phyloP scores from a whole-genome alignment of 2,329 filamentous ascomycete species.

The Penicillium sp. region DNA sequence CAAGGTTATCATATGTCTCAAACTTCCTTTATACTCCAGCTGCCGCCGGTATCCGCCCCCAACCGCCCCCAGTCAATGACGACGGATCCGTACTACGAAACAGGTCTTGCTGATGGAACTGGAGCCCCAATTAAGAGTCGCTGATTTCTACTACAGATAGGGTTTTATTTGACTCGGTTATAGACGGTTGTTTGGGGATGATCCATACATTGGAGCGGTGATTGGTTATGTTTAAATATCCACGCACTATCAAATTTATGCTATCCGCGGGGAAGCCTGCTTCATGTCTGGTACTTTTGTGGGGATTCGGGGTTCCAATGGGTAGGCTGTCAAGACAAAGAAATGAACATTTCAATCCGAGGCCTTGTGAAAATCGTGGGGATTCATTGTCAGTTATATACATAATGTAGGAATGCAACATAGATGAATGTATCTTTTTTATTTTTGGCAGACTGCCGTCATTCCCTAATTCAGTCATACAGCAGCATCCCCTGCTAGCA shows the following conservation, averaged over 20 bases:
- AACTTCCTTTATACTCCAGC: conserved; percentile 20
- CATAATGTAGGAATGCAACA: neutral
- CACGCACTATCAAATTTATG: neutral
- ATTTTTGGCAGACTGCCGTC: neutral
- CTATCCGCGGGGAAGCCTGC: conserved; percentile 2
- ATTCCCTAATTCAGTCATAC: neutral
- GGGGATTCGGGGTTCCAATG: neutral
- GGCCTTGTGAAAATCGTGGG: neutral
- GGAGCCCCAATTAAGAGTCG: neutral
- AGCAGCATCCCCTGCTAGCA: neutral
- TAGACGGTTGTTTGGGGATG: conserved; percentile 3
- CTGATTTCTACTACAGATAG: neutral
- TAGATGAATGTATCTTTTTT: neutral
- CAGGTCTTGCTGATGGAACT: neutral
- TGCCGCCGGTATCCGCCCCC: conserved; percentile 21
- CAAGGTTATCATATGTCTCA: neutral
- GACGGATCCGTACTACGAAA: conserved; percentile 3
- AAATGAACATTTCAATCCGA: neutral
- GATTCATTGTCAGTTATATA: neutral
- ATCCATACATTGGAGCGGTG: neutral
- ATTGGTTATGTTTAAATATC: conserved; percentile 10
- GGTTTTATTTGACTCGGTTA: neutral
- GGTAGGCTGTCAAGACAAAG: no score
- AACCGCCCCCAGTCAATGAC: conserved; percentile 22
- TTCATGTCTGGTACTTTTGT: conserved; percentile 6